Evolutionary conservation across 352 stramenopile genomes (phyloP).

Genomic region (Phytophthora crassamura): DNA sequence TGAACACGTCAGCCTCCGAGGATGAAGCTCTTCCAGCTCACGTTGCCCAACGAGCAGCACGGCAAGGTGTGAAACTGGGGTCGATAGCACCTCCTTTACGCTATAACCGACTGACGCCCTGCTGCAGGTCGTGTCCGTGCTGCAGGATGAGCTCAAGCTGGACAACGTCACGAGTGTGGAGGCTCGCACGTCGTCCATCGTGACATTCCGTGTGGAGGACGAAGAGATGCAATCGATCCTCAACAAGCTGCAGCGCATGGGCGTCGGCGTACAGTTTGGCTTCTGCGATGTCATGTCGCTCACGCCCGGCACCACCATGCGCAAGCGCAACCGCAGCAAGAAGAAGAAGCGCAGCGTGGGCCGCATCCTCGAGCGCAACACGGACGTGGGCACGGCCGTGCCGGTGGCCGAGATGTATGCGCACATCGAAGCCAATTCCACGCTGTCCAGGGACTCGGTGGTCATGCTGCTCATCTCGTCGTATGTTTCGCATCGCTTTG

Average conservation of each 20-base stretch:
- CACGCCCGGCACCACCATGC: conserved; percentile 83
- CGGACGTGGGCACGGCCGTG: conserved; percentile 81
- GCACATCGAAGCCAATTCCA: conserved; percentile 85
- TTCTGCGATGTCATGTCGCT: conserved; percentile 92
- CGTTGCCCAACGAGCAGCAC: conserved; percentile 85
- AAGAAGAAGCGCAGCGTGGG: conserved; percentile 71
- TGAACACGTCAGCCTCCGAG: not conserved
- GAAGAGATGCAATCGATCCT: conserved; percentile 86
- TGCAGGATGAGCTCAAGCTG: conserved; percentile 86
- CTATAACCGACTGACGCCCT: not conserved
- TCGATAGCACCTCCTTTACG: not conserved
- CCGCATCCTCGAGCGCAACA: conserved; percentile 78
- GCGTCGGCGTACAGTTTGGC: conserved; percentile 85
- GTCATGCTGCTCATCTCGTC: conserved; percentile 89
- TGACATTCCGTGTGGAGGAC: conserved; percentile 88
- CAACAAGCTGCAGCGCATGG: conserved; percentile 83
- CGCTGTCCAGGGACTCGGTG: conserved; percentile 81
- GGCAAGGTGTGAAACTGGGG: conserved; percentile 46
- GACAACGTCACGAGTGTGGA: conserved; percentile 88
- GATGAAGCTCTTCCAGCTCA: conserved; percentile 92
- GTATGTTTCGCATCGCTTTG: conserved; percentile 36
- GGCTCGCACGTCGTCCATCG: conserved; percentile 85
- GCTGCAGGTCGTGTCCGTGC: conserved; percentile 67
- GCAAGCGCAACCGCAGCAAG: conserved; percentile 49
- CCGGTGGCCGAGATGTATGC: conserved; percentile 90